Conservation (phyloP, 2,329 filamentous ascomycete species). For the Fusarium compactum region DNA sequence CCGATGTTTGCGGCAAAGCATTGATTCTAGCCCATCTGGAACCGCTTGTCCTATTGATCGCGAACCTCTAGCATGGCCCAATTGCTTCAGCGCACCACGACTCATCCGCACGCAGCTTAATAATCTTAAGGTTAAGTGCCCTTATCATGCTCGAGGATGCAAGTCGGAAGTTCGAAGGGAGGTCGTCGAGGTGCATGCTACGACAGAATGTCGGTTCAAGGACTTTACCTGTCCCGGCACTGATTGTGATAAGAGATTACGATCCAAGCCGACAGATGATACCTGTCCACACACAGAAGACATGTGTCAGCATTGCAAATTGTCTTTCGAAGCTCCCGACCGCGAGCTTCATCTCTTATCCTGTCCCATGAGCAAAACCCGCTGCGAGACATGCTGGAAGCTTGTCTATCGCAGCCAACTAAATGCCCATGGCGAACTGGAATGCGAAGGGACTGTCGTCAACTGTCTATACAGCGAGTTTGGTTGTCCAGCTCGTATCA, state of each 20-base stretch:
- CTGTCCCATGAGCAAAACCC: slow-evolving; percentile 61
- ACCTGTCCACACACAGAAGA: slow-evolving; percentile 67
- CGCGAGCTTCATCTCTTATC: slow-evolving; percentile 51
- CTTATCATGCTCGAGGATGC: slow-evolving; percentile 65
- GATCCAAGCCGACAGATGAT: slow-evolving; percentile 62
- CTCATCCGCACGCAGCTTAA: slow-evolving; percentile 72
- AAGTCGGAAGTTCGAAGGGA: slow-evolving; percentile 63
- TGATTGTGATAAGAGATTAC: slow-evolving; percentile 64
- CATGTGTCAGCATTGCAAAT: slow-evolving; percentile 67
- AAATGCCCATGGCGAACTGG: slow-evolving; percentile 59
- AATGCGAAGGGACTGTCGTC: slow-evolving; percentile 64
- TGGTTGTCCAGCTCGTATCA: slow-evolving; percentile 52
- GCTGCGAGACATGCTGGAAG: slow-evolving; percentile 63
- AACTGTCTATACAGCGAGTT: slow-evolving; percentile 60
- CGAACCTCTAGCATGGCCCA: slow-evolving; percentile 55
- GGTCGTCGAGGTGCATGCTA: slow-evolving; percentile 67
- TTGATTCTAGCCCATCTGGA: slow-evolving; percentile 55
- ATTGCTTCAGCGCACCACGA: slow-evolving; percentile 57
- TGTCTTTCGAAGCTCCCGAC: slow-evolving; percentile 60
- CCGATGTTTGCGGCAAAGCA: slow-evolving; percentile 63
- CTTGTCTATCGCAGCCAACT: slow-evolving; percentile 60
- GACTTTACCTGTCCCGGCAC: slow-evolving; percentile 67
- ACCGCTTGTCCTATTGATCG: slow-evolving; percentile 70
- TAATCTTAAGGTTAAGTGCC: slow-evolving; percentile 69
- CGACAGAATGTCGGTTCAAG: slow-evolving; percentile 67